A percentile compares a stretch with the other conserved stretches of the same genome.
phyloP scores from a whole-genome alignment of 1,284 basidiomycete species.

The Macrocybe sp. region DNA sequence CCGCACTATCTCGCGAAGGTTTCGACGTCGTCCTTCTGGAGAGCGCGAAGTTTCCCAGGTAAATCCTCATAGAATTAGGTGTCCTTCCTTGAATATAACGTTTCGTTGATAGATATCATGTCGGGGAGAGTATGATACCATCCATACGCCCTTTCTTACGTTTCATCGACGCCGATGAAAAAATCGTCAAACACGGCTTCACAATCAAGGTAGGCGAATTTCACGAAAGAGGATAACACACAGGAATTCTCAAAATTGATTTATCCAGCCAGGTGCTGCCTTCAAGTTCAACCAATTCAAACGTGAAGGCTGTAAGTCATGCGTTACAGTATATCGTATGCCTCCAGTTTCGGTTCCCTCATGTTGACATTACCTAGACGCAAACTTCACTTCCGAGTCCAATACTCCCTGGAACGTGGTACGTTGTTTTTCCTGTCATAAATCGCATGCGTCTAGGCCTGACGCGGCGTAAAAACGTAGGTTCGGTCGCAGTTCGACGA shows the following conservation, averaged over 20 bases:
- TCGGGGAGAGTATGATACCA: slow-evolving; percentile 44
- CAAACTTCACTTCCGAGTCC: neutral
- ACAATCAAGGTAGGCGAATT: slow-evolving; percentile 31
- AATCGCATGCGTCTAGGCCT: neutral
- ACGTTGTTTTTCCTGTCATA: slow-evolving; percentile 1
- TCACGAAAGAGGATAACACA: neutral
- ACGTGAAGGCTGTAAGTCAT: slow-evolving; percentile 38
- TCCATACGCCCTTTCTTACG: slow-evolving; percentile 38
- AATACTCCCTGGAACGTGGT: slow-evolving; percentile 21
- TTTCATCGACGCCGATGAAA: slow-evolving; percentile 38
- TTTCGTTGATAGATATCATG: slow-evolving; percentile 32
- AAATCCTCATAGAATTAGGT: neutral
- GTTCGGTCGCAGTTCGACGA: slow-evolving; percentile 44
- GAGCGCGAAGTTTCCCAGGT: slow-evolving; percentile 42
- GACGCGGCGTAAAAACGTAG: slow-evolving; percentile 16
- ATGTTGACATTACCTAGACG: neutral
- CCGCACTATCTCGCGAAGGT: slow-evolving; percentile 50
- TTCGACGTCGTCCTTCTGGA: slow-evolving; percentile 47
- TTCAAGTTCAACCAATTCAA: slow-evolving; percentile 41
- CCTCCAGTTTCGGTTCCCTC: neutral
- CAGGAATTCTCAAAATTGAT: slow-evolving; percentile 1
- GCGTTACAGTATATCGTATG: neutral
- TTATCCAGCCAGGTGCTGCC: slow-evolving; percentile 33
- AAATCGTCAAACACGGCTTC: slow-evolving; percentile 34
- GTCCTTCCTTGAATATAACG: neutral